phyloP scores from a whole-genome alignment of 2,329 filamentous ascomycete species.

The Periconia digitata region DNA sequence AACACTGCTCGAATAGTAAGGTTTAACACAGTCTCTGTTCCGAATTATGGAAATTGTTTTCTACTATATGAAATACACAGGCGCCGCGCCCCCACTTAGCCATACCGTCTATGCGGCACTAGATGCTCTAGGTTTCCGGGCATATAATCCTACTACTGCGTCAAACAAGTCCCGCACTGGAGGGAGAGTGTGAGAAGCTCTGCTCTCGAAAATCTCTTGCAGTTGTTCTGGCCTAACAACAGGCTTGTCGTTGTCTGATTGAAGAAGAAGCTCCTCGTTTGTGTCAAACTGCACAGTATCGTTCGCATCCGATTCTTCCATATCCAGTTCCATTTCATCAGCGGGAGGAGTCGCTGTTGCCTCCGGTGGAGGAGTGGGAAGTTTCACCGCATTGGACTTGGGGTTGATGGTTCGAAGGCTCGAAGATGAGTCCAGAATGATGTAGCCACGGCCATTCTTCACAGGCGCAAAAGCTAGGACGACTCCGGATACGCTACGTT shows the following conservation, averaged over 20 bases:
- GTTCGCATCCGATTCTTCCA: conserved; percentile 27
- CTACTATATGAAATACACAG: conserved; percentile 1
- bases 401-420: conserved; percentile 60
- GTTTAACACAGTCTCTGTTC: too few species aligned
- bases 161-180: conserved; percentile 76
- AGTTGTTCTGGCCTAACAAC: conserved; percentile 70
- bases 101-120: conserved; percentile 1
- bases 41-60: conserved; percentile 7
- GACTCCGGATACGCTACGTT: conserved; percentile 56
- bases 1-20: too few species aligned
- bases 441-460: conserved; percentile 68
- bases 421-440: conserved; percentile 74
- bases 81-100: not conserved
- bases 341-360: conserved; percentile 22
- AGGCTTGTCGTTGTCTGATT: conserved; percentile 54
- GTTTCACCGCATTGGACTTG: conserved; percentile 24
- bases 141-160: conserved; percentile 67
- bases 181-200: conserved; percentile 68
- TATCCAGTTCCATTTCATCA: conserved; percentile 34
- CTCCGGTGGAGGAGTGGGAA: conserved; percentile 35
- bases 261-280: conserved; percentile 14
- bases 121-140: conserved; percentile 52
- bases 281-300: conserved; percentile 3
- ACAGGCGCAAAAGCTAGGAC: conserved; percentile 69
- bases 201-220: conserved; percentile 67